Base-by-base conservation (phyloP, 768 basidiomycete species). In the Psilocybe subaeruginosa region DNA sequence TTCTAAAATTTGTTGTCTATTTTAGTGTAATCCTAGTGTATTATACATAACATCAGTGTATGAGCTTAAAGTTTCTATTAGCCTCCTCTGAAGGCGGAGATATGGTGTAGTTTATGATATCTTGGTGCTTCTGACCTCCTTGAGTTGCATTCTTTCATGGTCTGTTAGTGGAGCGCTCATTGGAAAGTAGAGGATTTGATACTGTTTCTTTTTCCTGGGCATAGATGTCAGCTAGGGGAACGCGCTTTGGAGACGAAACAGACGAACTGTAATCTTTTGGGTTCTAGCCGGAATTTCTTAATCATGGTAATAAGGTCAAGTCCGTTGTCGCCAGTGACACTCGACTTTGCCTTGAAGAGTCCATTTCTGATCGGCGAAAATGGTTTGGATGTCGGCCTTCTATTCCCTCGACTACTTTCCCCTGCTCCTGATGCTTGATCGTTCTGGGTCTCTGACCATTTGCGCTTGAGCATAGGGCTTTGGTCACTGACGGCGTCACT, bases 171-270 rank as follows among this genome's bases (percentile, higher is more conserved):
- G 87, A 1, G 80, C 76, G 0, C 78, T 81, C 75, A 95, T 82
- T 1, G 92, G 90, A 66, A 95, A 95, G 68, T 87, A 90, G 31
- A 97, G 78, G 16, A 97, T 84, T 70, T 97, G 95, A 69, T 92
- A 95, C 48, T 89, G 80, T 60, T 83, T 76, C 65, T 77, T 74
- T 63, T 74, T 78, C 61, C 87, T 88, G 65, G n/a, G 51, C 47
- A 9, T 19, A 31, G 37, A 7, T 29, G 27, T 49, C n/a, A 60
- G 16, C 9, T 4, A 45, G 16, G n/a, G 3, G 7, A 54, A 55
- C 27, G 45, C 35, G n/a, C 17, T 4, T 35, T 17, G 17, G 51
- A 53, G 46, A 7, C 45, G 9, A 27, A 29, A 9, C 50, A n/a
- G 23, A 65, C 69, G 23, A 58, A 72, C 88, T 72, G 77, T 14